phyloP scores from a whole-genome alignment of 495 filamentous ascomycete genomes.

The Aspergillus heteromorphus region DNA sequence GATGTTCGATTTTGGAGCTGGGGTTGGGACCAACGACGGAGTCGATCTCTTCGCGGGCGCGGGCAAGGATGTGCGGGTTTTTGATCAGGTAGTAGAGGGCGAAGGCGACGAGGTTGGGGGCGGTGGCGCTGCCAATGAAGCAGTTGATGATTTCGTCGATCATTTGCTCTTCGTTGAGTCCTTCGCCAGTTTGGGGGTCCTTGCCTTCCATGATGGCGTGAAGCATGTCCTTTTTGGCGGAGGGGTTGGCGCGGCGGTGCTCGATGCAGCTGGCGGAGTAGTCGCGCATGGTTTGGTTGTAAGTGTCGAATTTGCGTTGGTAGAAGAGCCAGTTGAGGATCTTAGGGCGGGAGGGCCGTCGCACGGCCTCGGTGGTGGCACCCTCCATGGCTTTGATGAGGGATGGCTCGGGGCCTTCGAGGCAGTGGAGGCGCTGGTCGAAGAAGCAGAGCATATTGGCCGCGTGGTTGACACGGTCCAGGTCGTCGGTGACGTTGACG shows the following conservation, averaged over 20 bases:
- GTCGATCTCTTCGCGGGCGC: slow-evolving; percentile 41
- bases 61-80: slow-evolving; percentile 28
- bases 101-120: slow-evolving; percentile 40
- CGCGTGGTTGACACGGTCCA: slow-evolving; percentile 66
- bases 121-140: slow-evolving; percentile 42
- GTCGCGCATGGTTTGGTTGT: slow-evolving; percentile 53
- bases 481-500: slow-evolving; percentile 61
- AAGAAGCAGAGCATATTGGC: slow-evolving; percentile 63
- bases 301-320: slow-evolving; percentile 44
- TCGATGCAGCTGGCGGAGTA: slow-evolving; percentile 56
- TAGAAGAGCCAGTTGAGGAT: slow-evolving; percentile 37
- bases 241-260: slow-evolving; percentile 46
- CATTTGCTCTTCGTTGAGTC: slow-evolving; percentile 55
- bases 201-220: slow-evolving; percentile 62
- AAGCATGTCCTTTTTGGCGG: slow-evolving; percentile 62
- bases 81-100: slow-evolving; percentile 42
- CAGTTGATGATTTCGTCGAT: slow-evolving; percentile 60
- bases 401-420: slow-evolving; percentile 25
- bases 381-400: slow-evolving; percentile 37
- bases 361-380: slow-evolving; percentile 39
- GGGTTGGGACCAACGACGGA: slow-evolving; percentile 30
- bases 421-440: slow-evolving; percentile 30
- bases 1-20: slow-evolving; percentile 26
- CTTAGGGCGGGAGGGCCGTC: slow-evolving; percentile 34
- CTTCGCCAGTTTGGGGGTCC: slow-evolving; percentile 61